Percentiles rank a stretch among this genome's conserved stretches.
Conservation (phyloP, 108 stramenopile species). For the Pseudonitzschia multistriata region DNA sequence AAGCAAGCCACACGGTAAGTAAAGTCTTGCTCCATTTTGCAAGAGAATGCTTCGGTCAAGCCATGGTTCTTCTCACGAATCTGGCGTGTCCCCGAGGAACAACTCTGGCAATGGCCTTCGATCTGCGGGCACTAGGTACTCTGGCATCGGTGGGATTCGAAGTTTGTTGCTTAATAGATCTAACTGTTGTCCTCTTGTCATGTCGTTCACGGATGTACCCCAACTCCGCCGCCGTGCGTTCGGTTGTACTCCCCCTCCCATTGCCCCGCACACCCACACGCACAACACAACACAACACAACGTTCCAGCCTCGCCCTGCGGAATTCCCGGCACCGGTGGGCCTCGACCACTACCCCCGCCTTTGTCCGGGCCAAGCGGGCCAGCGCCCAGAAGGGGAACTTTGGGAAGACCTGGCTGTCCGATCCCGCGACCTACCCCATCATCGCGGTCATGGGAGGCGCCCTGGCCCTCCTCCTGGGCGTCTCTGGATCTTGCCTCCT, state of each 20-base stretch:
- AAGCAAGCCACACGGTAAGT: conserved; percentile 29
- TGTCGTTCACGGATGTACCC: too few species aligned
- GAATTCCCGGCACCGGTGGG: background rate
- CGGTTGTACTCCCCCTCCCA: background rate
- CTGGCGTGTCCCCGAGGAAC: too few species aligned
- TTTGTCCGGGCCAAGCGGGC: conserved; percentile 19
- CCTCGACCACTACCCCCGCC: background rate
- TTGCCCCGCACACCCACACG: background rate
- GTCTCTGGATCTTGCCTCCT: conserved; percentile 13
- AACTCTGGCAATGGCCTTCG: too few species aligned
- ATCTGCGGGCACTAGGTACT: too few species aligned
- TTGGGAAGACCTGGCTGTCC: conserved; percentile 19
- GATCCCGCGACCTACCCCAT: conserved; percentile 38
- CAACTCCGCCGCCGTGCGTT: background rate
- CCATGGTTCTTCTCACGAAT: background rate
- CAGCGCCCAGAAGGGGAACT: background rate
- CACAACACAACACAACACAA: background rate
- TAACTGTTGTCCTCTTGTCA: too few species aligned
- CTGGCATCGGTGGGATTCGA: too few species aligned
- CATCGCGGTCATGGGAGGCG: conserved; percentile 22
- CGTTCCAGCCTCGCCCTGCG: background rate
- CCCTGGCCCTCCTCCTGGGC: conserved; percentile 15
- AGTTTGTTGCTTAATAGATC: too few species aligned
- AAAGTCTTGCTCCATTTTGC: background rate
- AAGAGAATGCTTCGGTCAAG: too few species aligned